These are phyloP conservation scores for Globisporangium polare DNA, from an alignment of 352 stramenopile genomes.

Conservation along the genomic window DNA sequence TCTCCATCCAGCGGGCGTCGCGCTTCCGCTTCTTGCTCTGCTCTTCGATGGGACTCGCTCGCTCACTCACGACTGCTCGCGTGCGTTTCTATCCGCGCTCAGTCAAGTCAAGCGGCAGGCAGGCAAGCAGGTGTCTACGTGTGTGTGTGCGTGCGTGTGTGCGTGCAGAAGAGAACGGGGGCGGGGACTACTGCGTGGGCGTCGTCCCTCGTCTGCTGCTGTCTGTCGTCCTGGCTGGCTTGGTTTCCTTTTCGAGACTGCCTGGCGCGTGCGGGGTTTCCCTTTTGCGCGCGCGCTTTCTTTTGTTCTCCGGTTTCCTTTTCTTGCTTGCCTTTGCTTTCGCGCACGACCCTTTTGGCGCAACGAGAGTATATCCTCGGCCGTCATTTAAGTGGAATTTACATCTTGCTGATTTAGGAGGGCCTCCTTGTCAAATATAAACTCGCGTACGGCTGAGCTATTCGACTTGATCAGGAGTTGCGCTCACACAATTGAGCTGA, in stretches of 20 bases:
- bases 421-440: too few relatives aligned
- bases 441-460: too few relatives aligned
- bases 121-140: background rate
- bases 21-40: background rate
- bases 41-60: background rate
- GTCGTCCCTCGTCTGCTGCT: background rate
- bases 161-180: background rate
- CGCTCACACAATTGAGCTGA: too few relatives aligned
- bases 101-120: background rate
- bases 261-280: constrained; percentile 1
- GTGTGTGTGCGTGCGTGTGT: background rate
- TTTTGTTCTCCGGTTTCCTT: background rate
- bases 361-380: too few relatives aligned
- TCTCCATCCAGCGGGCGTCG: constrained; percentile 2
- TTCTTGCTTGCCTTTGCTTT: background rate
- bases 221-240: background rate
- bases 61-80: background rate
- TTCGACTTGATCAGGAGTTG: too few relatives aligned
- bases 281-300: background rate
- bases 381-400: too few relatives aligned
- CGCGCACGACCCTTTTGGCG: background rate
- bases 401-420: too few relatives aligned
- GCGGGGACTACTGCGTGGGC: background rate
- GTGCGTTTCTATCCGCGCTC: constrained; percentile 5
- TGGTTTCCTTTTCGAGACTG: constrained; percentile 11